A percentile compares a stretch with the other conserved stretches of the same genome.
Conservation (phyloP, 768 basidiomycete genomes). For the Amylocystis lapponica region DNA sequence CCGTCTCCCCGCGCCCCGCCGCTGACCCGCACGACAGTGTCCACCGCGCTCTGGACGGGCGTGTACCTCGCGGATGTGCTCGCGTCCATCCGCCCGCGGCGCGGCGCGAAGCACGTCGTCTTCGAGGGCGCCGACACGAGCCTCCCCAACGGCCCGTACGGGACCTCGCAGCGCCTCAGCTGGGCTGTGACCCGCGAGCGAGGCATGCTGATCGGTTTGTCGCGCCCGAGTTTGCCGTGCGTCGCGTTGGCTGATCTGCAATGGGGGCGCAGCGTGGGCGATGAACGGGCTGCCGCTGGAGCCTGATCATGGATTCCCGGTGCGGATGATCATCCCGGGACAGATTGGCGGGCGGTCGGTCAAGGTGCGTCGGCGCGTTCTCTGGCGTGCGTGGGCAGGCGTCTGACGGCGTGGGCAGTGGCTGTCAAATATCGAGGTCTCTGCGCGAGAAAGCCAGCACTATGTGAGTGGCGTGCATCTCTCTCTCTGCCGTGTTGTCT, state of each 20-base stretch:
- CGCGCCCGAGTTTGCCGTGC: not conserved
- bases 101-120: slow-evolving; percentile 41
- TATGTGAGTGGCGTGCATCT: too few species aligned
- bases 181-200: slow-evolving; percentile 40
- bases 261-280: slow-evolving; percentile 41
- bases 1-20: too few species aligned
- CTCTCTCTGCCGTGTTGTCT: too few species aligned
- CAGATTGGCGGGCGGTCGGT: slow-evolving; percentile 58
- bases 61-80: slow-evolving; percentile 53
- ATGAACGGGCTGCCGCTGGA: slow-evolving; percentile 57
- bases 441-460: slow-evolving; percentile 46
- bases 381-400: not conserved
- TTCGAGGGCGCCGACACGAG: slow-evolving; percentile 55
- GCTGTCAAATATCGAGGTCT: slow-evolving; percentile 50
- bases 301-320: slow-evolving; percentile 61
- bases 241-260: not conserved
- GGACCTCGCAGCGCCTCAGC: slow-evolving; percentile 42
- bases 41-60: slow-evolving; percentile 56
- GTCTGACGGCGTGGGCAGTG: slow-evolving; percentile 33
- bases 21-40: slow-evolving; percentile 24
- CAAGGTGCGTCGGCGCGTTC: slow-evolving; percentile 15
- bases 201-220: slow-evolving; percentile 44
- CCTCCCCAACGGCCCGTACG: slow-evolving; percentile 58
- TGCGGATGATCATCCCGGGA: slow-evolving; percentile 58
- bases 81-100: slow-evolving; percentile 35